Evolutionary conservation across 2,329 filamentous ascomycete species (phyloP).

Genomic region (Knufia petricola): DNA sequence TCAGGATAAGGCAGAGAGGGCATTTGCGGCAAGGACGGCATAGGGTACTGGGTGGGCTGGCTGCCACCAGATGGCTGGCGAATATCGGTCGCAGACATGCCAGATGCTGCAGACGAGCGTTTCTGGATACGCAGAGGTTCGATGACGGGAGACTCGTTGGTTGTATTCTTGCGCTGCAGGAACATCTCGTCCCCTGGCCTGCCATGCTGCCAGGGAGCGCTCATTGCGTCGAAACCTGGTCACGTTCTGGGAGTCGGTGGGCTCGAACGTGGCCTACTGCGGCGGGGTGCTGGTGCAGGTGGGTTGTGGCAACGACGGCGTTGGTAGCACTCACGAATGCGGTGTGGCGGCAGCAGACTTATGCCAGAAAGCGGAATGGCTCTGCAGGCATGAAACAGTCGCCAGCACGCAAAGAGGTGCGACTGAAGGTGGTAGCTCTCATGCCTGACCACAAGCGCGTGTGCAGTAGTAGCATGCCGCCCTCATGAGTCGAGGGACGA

Average conservation of each 20-base stretch:
- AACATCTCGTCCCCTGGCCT: slow-evolving; percentile 76
- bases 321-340: neutral
- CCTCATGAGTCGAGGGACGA: neutral
- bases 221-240: slow-evolving; percentile 30
- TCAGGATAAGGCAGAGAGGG: slow-evolving; percentile 67
- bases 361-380: neutral
- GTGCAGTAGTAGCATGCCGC: neutral
- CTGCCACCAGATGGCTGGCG: slow-evolving; percentile 45
- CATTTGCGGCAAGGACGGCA: slow-evolving; percentile 47
- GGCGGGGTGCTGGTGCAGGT: slow-evolving; percentile 6
- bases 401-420: neutral
- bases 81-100: slow-evolving; percentile 29
- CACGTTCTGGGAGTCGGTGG: neutral
- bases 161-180: slow-evolving; percentile 44
- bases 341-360: neutral
- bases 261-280: neutral
- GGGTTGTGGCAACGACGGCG: slow-evolving; percentile 2
- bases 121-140: slow-evolving; percentile 81
- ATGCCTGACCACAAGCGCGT: slow-evolving; percentile 1
- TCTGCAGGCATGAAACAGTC: slow-evolving; percentile 9
- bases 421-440: slow-evolving; percentile 1
- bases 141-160: slow-evolving; percentile 62
- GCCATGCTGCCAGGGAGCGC: slow-evolving; percentile 45
- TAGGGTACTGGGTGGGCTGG: slow-evolving; percentile 55
- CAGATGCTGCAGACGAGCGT: slow-evolving; percentile 52